Percentiles rank a stretch among this genome's conserved stretches.
Conservation (phyloP, 108 stramenopile genomes). For the Nitzschia sp. region DNA sequence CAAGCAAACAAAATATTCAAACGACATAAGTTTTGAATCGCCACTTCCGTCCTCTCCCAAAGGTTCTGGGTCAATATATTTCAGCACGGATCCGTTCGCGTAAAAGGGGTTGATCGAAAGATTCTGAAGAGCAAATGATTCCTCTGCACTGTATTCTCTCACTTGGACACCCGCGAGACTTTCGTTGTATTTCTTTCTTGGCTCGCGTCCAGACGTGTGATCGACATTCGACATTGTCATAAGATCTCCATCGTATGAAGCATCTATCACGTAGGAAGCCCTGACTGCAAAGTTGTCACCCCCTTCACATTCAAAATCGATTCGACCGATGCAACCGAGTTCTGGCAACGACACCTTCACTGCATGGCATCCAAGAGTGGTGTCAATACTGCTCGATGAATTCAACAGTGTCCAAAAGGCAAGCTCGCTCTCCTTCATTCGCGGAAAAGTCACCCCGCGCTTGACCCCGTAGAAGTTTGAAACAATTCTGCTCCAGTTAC, state of each 20-base stretch:
- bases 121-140: constrained; percentile 2
- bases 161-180: constrained; percentile 6
- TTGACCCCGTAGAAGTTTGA: not conserved
- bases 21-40: constrained; percentile 6
- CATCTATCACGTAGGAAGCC: constrained; percentile 6
- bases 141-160: not conserved
- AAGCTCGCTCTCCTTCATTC: constrained; percentile 7
- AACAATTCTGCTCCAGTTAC: not conserved
- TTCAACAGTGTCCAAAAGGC: constrained; percentile 9
- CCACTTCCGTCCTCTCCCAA: not conserved
- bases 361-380: not conserved
- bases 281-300: not conserved
- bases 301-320: not conserved
- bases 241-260: constrained; percentile 15
- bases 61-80: not conserved
- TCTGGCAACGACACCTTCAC: not conserved
- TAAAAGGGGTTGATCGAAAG: constrained; percentile 4
- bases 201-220: constrained; percentile 3
- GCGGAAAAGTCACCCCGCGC: not conserved
- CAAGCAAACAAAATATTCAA: constrained; percentile 11
- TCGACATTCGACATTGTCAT: constrained; percentile 7
- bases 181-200: constrained; percentile 7
- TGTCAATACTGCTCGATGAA: constrained; percentile 3
- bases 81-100: not conserved
- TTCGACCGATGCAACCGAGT: not conserved